Evolutionary conservation across 306 rosid genomes (phyloP).

Genomic region (Vigna radiata): DNA sequence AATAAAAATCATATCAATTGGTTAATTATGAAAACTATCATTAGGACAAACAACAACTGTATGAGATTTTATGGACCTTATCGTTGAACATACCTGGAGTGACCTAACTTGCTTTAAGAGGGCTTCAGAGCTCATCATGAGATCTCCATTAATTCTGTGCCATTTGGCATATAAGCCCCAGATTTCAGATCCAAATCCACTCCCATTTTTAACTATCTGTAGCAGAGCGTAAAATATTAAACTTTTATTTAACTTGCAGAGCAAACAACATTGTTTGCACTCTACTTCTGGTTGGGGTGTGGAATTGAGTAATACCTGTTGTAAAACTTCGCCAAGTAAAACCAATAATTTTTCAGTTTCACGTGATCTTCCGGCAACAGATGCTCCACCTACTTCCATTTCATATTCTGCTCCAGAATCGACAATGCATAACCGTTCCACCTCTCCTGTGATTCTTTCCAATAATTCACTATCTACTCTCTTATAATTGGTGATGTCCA

Average conservation of each 20-base stretch:
- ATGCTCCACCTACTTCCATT: conserved; percentile 47
- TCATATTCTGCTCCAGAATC: conserved; percentile 49
- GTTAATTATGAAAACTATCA: conserved; percentile 24
- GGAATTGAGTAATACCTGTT: conserved; percentile 62
- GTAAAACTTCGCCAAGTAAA: conserved; percentile 77
- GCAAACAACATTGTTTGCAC: conserved; percentile 3
- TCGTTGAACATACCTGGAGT: conserved; percentile 69
- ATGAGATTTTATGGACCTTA: no score
- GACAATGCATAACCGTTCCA: conserved; percentile 52
- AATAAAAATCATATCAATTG: neutral
- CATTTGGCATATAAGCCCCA: conserved; percentile 96
- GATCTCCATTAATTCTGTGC: conserved; percentile 89
- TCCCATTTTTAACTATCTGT: conserved; percentile 77
- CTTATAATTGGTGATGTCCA: conserved; percentile 64
- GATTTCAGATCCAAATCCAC: conserved; percentile 68
- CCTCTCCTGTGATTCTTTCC: conserved; percentile 71
- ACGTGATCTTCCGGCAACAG: conserved; percentile 55
- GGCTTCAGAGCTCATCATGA: conserved; percentile 88
- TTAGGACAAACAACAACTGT: conserved; percentile 19
- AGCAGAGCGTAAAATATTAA: conserved; percentile 42
- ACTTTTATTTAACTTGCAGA: conserved; percentile 22
- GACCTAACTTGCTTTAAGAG: conserved; percentile 95
- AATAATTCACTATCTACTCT: conserved; percentile 69
- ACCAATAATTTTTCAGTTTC: conserved; percentile 73
- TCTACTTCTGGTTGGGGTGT: neutral